Conservation (phyloP, 352 stramenopile species). For the Phytophthora crassamura region DNA sequence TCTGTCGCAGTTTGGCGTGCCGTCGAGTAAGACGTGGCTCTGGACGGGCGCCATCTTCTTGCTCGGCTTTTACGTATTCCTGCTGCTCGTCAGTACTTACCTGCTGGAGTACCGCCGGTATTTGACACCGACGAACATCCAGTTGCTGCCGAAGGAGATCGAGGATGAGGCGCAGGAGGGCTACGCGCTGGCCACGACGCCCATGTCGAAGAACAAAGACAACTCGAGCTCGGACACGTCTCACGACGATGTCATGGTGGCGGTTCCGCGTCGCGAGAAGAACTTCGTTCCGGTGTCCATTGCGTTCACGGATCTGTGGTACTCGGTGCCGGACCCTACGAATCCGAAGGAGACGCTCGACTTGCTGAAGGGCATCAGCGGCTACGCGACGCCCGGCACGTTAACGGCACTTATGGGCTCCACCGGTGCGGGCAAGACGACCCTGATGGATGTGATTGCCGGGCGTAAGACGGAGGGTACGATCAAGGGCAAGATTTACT, state of each 20-base stretch:
- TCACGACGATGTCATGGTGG: conserved; percentile 26
- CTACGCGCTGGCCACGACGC: conserved; percentile 18
- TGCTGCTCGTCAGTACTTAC: conserved; percentile 40
- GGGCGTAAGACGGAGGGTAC: conserved; percentile 50
- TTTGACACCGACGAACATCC: conserved; percentile 19
- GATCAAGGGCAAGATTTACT: conserved; percentile 64
- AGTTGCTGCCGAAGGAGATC: conserved; percentile 17
- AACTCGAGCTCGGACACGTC: conserved; percentile 21
- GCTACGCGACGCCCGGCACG: conserved; percentile 62
- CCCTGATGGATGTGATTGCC: conserved; percentile 25
- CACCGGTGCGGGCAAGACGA: conserved; percentile 60
- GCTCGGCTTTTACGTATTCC: conserved; percentile 40
- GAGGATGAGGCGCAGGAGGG: conserved; percentile 16
- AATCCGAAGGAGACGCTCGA: conserved; percentile 46
- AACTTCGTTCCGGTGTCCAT: conserved; percentile 37
- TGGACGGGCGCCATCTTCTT: conserved; percentile 37
- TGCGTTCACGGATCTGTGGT: conserved; percentile 46
- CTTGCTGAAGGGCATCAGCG: conserved; percentile 46
- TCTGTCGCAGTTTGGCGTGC: conserved; percentile 47
- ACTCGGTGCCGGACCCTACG: conserved; percentile 37
- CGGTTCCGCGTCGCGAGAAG: conserved; percentile 22
- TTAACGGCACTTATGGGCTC: conserved; percentile 90
- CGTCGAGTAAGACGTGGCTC: conserved; percentile 47
- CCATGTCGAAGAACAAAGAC: conserved; percentile 13
- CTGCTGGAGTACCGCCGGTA: conserved; percentile 38